Base-by-base conservation (phyloP, 306 rosid genomes). In the Geum urbanum region DNA sequence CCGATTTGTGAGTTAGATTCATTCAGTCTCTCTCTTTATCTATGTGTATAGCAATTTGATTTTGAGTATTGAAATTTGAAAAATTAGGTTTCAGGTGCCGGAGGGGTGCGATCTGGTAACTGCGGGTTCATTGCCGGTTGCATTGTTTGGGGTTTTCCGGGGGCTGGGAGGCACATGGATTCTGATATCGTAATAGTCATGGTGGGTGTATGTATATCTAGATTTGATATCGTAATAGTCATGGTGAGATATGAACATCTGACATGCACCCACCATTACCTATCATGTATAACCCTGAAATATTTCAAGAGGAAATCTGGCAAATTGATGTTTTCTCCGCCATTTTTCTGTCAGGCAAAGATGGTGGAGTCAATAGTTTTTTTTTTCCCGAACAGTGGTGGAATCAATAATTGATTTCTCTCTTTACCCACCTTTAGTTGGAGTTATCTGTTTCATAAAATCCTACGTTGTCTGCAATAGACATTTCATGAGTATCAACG, bases 51-150 rank as follows among this genome's bases (percentile, higher is more conserved):
- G 37, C 37, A 32, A 32, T 32, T 32, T 44, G 48, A 44, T 0
- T 56, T 32, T 8, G 15, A 19, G 45, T 54, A 5, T 52, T 37
- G 61, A 13, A 11, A 20, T 43, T 44, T 48, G 4, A 11, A 11
- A 22, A 15, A 35, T 71, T 85, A 92, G 98, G 86, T 75, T 84
- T 70, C 79, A 73, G 5, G 96, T 89, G 43, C 96, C 98, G 20
- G 88, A 88, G 49, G 96, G 89, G 61, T 89, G 96, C 77, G 96
- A 89, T 83, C 57, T 89, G 75, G 89, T 90, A 46, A 84, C 86
- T 49, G 96, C 98, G 37, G 92, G 85, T 4, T 92, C 96, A 27
- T 91, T 92, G 81, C 89, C 89, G 43, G 96, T 89, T 71, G 96
- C 95, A 8, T 92, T 75, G 32, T 27, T 27, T 27, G 32, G 32